phyloP scores from a whole-genome alignment of 441 rosid genomes.

The Omphalea diandra region DNA sequence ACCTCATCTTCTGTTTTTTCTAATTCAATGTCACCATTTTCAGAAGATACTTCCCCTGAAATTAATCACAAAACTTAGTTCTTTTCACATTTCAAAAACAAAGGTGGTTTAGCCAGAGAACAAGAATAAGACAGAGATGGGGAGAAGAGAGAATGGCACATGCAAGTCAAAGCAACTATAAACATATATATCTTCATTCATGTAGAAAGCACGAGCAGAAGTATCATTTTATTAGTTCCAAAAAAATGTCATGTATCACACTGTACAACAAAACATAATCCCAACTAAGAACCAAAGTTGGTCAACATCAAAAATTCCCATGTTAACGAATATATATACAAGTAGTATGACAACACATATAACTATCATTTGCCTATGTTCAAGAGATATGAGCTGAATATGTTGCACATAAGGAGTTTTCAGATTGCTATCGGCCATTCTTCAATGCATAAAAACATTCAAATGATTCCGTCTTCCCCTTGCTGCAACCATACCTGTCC shows the following conservation, averaged over 20 bases:
- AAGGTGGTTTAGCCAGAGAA: neutral
- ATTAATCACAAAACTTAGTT: conserved; percentile 30
- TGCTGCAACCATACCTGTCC: conserved; percentile 61
- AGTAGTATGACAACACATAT: conserved; percentile 24
- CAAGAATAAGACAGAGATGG: neutral
- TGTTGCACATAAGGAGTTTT: conserved; percentile 38
- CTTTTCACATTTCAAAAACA: conserved; percentile 10
- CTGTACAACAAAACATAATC: conserved; percentile 1
- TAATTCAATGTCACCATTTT: conserved; percentile 33
- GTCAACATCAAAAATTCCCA: conserved; percentile 28
- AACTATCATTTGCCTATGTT: conserved; percentile 23
- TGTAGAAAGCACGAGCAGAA: conserved; percentile 14
- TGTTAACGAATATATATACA: conserved; percentile 32
- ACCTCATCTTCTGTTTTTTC: conserved; percentile 25
- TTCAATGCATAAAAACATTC: conserved; percentile 58
- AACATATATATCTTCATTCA: conserved; percentile 17
- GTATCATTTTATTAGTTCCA: conserved; percentile 17
- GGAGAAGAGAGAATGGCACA: neutral
- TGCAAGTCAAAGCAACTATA: conserved; percentile 12
- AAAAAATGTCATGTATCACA: conserved; percentile 17
- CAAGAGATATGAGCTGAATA: conserved; percentile 29
- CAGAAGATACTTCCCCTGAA: conserved; percentile 46
- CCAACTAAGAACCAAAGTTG: conserved; percentile 16
- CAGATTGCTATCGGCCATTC: conserved; percentile 42
- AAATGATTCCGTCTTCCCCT: conserved; percentile 60